A percentile compares a stretch with the other conserved stretches of the same genome.
phyloP scores from a whole-genome alignment of 495 filamentous ascomycete genomes.

The Penicillium ochrochloron region DNA sequence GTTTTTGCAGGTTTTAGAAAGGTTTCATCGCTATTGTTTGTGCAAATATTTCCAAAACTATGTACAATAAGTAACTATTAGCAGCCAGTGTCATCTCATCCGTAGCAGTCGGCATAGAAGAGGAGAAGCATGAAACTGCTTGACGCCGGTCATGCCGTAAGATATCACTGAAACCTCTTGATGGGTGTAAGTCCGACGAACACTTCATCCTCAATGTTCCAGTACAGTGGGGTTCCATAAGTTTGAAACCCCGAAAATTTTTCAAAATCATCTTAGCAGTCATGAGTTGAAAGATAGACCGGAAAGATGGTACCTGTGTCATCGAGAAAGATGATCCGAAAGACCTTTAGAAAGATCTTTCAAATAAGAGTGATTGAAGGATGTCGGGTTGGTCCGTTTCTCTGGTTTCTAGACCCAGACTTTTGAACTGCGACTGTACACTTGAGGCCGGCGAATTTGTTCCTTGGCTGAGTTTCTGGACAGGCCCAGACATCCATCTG shows the following conservation, averaged over 20 bases:
- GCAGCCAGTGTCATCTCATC: neutral
- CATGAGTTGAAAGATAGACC: too few relatives aligned
- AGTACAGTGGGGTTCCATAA: too few relatives aligned
- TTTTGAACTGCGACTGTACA: too few relatives aligned
- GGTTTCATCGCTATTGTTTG: neutral
- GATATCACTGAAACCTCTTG: neutral
- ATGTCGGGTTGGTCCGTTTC: too few relatives aligned
- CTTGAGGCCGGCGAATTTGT: neutral
- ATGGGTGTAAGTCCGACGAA: neutral
- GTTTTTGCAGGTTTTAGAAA: neutral
- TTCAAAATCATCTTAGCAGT: too few relatives aligned
- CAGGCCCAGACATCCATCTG: neutral
- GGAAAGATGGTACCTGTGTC: too few relatives aligned
- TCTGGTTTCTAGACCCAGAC: too few relatives aligned
- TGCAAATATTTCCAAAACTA: neutral
- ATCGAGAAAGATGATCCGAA: too few relatives aligned
- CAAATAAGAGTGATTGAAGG: too few relatives aligned
- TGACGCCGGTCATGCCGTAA: neutral
- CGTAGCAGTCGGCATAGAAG: neutral
- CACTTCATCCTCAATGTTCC: neutral
- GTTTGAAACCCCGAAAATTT: too few relatives aligned
- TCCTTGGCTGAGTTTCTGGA: neutral
- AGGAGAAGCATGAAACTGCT: neutral
- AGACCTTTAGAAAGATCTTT: too few relatives aligned
- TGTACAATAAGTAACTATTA: conserved; percentile 1